Base-by-base conservation (phyloP, 2,329 filamentous ascomycete species). In the Aspergillus sp. region DNA sequence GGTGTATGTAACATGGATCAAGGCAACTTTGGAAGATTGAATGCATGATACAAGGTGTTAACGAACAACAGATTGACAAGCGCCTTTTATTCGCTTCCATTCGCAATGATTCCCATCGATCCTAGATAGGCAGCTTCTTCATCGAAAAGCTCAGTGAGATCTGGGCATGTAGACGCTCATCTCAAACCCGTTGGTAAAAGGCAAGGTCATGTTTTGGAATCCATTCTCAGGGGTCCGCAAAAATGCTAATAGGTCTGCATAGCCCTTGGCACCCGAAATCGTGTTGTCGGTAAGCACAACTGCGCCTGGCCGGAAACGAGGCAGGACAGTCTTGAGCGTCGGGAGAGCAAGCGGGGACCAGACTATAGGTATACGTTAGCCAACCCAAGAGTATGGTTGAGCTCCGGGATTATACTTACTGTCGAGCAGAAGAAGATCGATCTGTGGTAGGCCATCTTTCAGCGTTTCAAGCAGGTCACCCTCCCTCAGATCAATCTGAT, bases 381-480 rank as follows among this genome's bases (percentile, higher is more conserved):
- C 10, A 16, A 16, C 3, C 32, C 4, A 36, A 36, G 32, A 12
- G 14, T 3, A 12, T 36, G 32, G 3, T 12, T 12, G 32, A 16
- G 32, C 7, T 5, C 0, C 4, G 1, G 32, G 4, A 36, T 36
- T 4, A 3, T n/a, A 80, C 85, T 77, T 70, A 88, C 85, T 87
- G 65, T 88, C 85, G 26, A 88, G 75, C 24, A 87, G 71, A 16
- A 88, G 64, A 20, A 88, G 74, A 61, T 88, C 84, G n/a, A 88
- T 75, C 29, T 78, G 66, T 2, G 77, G 73, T 0, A 87, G 58
- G 32, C 78, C 76, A 2, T 74, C 64, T 61, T 81, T 80, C n/a
- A 86, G 71, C 0, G 85, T 87, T 69, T 87, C 81, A 0, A 78
- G 74, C 52, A 88, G 61, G 65, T 88, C 82, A 0, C 85, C 86